Base-by-base conservation (phyloP, 2,329 filamentous ascomycete genomes). In the Fusarium sororula region DNA sequence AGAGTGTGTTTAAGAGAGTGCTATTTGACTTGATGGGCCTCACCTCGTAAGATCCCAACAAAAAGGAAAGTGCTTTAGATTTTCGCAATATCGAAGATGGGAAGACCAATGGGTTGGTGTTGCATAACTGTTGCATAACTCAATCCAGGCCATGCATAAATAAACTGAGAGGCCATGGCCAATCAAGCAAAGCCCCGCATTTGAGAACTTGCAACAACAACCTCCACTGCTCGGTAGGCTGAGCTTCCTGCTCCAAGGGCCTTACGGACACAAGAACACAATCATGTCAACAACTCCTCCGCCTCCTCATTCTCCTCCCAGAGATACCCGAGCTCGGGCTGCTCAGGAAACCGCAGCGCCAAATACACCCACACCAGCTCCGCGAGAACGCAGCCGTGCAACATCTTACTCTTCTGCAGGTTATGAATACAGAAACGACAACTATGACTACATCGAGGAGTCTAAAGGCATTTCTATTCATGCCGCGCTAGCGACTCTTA, bases 211-310 rank as follows among this genome's bases (percentile, higher is more conserved):
- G 24, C 41, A 26, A 24, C 22, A 20, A 26, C 7, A 26, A 51
- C 15, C n/a, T 22, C 17, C 17, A 37, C 4, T 35, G 17, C 11
- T 24, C 18, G 11, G 42, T 5, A 15, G n/a, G 12, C 12, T 53
- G 8, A 9, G n/a, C n/a, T 53, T 37, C 48, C 12, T 20, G 22
- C 6, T 14, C 14, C 30, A 26, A 26, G 17, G 13, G 6, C 11
- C 32, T 37, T 13, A 0, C 6, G 8, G 7, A 20, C 15, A 35
- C 30, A 7, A 5, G 1, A 35, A n/a, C 14, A 13, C 24, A 3
- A 54, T 8, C 3, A 28, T 28, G 50, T 0, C 24, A 28, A 24
- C 18, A 17, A 7, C 0, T 15, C 4, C 11, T 53, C 13, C 30
- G 7, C 12, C n/a, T 18, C 3, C 13, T 6, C 7, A 4, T 7